phyloP scores from a whole-genome alignment of 164 flowering plant species.

The Nymphaea colorata region DNA sequence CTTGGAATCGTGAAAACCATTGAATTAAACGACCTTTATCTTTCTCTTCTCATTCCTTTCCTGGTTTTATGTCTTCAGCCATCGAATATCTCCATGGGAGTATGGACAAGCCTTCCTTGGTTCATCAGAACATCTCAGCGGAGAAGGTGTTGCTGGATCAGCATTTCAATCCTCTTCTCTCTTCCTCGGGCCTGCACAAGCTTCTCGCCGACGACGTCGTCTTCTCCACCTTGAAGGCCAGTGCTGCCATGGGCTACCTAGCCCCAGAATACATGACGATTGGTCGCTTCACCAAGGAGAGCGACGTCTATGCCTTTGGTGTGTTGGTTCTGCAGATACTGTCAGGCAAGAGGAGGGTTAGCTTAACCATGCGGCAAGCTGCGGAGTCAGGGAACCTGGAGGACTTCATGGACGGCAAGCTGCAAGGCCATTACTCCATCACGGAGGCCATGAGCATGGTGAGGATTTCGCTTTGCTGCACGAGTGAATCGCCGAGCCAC shows the following conservation, averaged over 20 bases:
- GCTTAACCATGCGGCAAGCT: conserved; percentile 23
- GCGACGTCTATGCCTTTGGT: conserved; percentile 89
- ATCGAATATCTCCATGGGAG: conserved; percentile 55
- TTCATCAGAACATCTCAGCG: conserved; percentile 82
- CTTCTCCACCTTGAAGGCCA: conserved; percentile 74
- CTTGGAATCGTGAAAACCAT: neutral
- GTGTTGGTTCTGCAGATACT: conserved; percentile 64
- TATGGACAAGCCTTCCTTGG: conserved; percentile 43
- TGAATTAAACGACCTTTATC: too few relatives aligned
- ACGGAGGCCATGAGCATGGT: conserved; percentile 59
- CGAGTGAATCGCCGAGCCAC: conserved; percentile 49
- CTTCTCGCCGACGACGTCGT: conserved; percentile 80
- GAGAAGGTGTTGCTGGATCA: conserved; percentile 75
- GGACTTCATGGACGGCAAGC: conserved; percentile 59
- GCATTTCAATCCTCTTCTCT: conserved; percentile 50
- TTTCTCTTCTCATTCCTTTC: too few relatives aligned
- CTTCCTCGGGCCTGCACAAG: conserved; percentile 72
- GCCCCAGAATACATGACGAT: conserved; percentile 91
- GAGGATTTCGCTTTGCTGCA: conserved; percentile 51
- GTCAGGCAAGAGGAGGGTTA: conserved; percentile 47
- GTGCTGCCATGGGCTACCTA: conserved; percentile 96
- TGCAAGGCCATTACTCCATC: conserved; percentile 47
- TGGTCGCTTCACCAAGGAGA: conserved; percentile 81
- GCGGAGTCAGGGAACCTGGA: conserved; percentile 42
- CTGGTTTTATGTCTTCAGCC: conserved; percentile 28